phyloP scores from a whole-genome alignment of 352 stramenopile genomes.

The Pseudoperonospora humuli region DNA sequence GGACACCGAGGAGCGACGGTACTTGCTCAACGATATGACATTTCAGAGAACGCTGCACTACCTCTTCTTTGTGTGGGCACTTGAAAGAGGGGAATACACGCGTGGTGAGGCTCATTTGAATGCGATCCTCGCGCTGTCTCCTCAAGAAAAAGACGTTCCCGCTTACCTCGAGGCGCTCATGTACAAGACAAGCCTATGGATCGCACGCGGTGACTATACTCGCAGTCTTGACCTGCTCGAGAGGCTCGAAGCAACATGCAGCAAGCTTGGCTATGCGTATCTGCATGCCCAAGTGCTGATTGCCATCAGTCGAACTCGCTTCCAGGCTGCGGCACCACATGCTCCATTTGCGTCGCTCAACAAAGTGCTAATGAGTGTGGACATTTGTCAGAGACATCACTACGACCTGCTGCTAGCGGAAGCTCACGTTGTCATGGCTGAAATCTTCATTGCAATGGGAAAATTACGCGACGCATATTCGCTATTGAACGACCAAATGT shows the following conservation, averaged over 20 bases:
- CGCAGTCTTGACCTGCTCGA: conserved; percentile 35
- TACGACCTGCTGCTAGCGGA: conserved; percentile 57
- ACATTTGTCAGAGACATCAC: conserved; percentile 38
- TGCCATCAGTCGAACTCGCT: conserved; percentile 28
- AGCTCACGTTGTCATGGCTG: conserved; percentile 50
- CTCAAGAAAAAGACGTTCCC: conserved; percentile 35
- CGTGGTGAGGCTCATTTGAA: conserved; percentile 40
- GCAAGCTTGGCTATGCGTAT: conserved; percentile 32
- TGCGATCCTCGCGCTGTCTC: conserved; percentile 35
- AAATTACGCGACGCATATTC: conserved; percentile 34
- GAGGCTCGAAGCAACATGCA: conserved; percentile 34
- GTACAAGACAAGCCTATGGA: conserved; percentile 24
- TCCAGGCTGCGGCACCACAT: conserved; percentile 26
- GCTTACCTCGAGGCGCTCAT: conserved; percentile 39
- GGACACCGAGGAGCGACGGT: not conserved
- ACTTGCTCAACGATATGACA: conserved; percentile 29
- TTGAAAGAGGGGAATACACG: conserved; percentile 35
- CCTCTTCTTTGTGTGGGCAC: conserved; percentile 45
- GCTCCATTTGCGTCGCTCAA: conserved; percentile 47
- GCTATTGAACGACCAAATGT: conserved; percentile 54
- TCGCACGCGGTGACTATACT: conserved; percentile 26
- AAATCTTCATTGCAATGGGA: conserved; percentile 57
- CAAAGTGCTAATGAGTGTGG: conserved; percentile 30
- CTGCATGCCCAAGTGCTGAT: conserved; percentile 50
- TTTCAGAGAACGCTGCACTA: conserved; percentile 44